Evolutionary conservation across 2,329 filamentous ascomycete species (phyloP), one percentile per base, ranked within the genome.

Genomic region (Huntiella moniliformis): DNA sequence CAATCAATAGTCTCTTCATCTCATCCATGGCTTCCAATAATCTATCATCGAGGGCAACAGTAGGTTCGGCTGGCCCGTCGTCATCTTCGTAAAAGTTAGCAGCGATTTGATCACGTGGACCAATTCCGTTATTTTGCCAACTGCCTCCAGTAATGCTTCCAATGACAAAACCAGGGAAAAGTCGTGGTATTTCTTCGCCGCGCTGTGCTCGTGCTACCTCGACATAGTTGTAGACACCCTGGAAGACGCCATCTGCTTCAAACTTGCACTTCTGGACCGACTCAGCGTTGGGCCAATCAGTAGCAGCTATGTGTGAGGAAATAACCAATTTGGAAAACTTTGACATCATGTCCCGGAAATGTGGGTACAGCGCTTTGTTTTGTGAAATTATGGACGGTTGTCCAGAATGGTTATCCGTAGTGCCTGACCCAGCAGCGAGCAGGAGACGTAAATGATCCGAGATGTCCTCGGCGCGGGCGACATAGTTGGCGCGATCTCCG

Each of bases 321-420:
- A 98, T 79, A 38, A 98, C 91, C 7, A 98, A 70, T 61, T 98
- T 98, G n/a, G 91, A 96, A 60, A 98, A 98, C 55, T 93, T 87
- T 38, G 91, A 96, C 91, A 98, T 98, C 79, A 96, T 96, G 58
- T 96, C 91, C 45, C 91, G 73, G 63, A 98, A 98, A 61, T 96
- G 87, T 17, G 91, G 91, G 57, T 96, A 96, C 12, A 98, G 67
- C 0, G 86, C 83, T 61, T 96, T 96, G 67, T 98, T 98, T 4
- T 85, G 92, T 5, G 87, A 95, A 50, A 98, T 98, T 56, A 98
- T 95, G n/a, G 91, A 96, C 4, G 91, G 91, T 54, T 96, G 93
- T 37, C 91, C 91, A 15, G 91, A 96, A 60, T 98, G 91, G 57
- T 98, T 98, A 62, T 98, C 91, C 0, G 91, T 98, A 1, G 91